Percentiles rank a stretch among this genome's conserved stretches.
phyloP scores from a whole-genome alignment of 78 protist genomes.

The Monocercomonoides exilis region DNA sequence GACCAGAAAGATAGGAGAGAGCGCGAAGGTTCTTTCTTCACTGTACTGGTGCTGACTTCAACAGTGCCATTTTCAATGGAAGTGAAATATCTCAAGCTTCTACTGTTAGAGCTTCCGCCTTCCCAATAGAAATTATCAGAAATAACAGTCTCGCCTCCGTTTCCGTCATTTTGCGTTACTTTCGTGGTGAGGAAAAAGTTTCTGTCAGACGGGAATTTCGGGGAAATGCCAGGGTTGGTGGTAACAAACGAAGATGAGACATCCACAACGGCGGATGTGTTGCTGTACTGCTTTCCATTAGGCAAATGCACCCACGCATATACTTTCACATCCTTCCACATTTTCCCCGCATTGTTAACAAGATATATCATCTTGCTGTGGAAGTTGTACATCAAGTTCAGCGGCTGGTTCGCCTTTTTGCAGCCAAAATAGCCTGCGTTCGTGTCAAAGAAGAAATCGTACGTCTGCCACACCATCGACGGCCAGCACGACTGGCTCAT shows the following conservation, averaged over 20 bases:
- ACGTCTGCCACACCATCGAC: not conserved
- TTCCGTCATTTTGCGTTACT: not conserved
- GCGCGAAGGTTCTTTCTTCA: not conserved
- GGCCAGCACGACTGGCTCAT: not conserved
- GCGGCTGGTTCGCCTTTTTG: not conserved
- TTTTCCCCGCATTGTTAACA: not conserved
- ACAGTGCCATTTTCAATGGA: too few species aligned
- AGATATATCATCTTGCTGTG: not conserved
- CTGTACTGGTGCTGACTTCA: too few species aligned
- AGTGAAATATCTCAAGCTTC: too few species aligned
- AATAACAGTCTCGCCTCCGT: not conserved
- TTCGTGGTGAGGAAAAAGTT: not conserved
- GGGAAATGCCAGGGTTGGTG: not conserved
- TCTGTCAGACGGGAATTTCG: not conserved
- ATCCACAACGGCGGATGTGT: not conserved
- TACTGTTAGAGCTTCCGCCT: too few species aligned
- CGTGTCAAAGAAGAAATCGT: not conserved
- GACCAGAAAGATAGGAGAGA: not conserved
- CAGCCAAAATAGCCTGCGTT: not conserved
- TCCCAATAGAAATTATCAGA: not conserved
- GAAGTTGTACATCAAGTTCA: not conserved
- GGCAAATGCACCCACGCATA: not conserved
- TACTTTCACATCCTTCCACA: not conserved
- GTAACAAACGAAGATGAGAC: too few species aligned
- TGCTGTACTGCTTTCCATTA: not conserved